phyloP scores from a whole-genome alignment of 1,284 basidiomycete species.

The Tetrapyrgos nigripes region DNA sequence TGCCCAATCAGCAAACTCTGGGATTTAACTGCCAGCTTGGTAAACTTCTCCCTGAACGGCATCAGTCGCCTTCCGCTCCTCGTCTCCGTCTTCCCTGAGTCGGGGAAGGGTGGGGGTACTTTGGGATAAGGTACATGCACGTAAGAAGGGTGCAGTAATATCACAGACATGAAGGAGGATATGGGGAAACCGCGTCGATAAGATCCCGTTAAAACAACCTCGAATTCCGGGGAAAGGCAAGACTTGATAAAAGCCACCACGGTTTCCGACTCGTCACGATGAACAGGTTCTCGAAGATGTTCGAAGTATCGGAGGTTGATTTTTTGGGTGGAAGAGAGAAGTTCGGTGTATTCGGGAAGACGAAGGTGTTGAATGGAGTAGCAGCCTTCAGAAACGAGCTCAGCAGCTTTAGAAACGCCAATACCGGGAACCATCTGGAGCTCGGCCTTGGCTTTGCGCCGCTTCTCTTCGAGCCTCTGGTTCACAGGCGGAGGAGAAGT shows the following conservation, averaged over 20 bases:
- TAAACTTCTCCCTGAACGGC: conserved; percentile 19
- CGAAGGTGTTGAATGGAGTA: conserved; percentile 38
- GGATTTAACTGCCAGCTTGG: conserved; percentile 6
- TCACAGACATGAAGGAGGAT: conserved; percentile 44
- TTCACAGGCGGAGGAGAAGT: conserved; percentile 2
- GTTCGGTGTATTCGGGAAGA: conserved; percentile 41
- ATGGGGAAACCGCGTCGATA: conserved; percentile 50
- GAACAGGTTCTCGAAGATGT: conserved; percentile 41
- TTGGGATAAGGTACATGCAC: conserved; percentile 42
- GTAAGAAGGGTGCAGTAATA: conserved; percentile 50
- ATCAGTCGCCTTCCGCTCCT: conserved; percentile 17
- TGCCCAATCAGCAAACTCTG: conserved; percentile 37
- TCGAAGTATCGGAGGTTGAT: conserved; percentile 44
- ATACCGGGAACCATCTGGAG: conserved; percentile 37
- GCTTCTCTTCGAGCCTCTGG: neutral
- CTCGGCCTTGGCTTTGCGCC: conserved; percentile 13
- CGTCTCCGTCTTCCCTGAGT: neutral
- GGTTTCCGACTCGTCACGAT: conserved; percentile 45
- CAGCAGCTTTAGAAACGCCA: conserved; percentile 45
- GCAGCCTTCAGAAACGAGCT: conserved; percentile 50
- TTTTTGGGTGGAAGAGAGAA: conserved; percentile 44
- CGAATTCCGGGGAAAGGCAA: conserved; percentile 41
- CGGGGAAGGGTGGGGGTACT: conserved; percentile 17
- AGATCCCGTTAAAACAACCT: conserved; percentile 51
- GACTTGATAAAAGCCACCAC: conserved; percentile 35